Evolutionary conservation across 805 yeast species (phyloP).

Genomic region (Jamesozyma lodderae): DNA sequence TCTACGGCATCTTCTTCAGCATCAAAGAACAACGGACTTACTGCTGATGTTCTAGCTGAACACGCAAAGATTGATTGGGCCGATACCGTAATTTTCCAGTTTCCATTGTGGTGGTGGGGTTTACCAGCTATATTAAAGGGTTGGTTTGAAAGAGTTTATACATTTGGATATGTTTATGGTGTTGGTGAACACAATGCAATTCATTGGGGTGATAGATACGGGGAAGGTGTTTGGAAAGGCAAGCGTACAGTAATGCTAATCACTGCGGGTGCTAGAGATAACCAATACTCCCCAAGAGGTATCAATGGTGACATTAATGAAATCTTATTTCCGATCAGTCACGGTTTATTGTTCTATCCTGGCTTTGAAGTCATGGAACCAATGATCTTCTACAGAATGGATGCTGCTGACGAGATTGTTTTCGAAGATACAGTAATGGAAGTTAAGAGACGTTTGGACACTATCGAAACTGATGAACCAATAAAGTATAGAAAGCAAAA

Average conservation of each 20-base stretch:
- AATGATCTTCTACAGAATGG: slow-evolving; percentile 8
- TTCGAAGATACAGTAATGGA: slow-evolving; percentile 2
- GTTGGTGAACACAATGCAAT: slow-evolving; percentile 9
- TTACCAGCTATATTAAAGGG: slow-evolving; percentile 29
- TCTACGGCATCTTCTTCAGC: slow-evolving; percentile 18
- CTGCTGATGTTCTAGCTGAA: slow-evolving; percentile 22
- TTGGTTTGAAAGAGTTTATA: slow-evolving; percentile 24
- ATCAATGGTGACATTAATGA: slow-evolving; percentile 20
- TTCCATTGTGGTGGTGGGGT: slow-evolving; percentile 28
- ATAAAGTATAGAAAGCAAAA: slow-evolving; percentile 16
- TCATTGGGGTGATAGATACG: slow-evolving; percentile 13
- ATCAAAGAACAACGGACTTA: slow-evolving; percentile 8
- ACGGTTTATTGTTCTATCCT: slow-evolving; percentile 19
- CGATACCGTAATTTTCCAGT: slow-evolving; percentile 21
- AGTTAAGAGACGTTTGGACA: slow-evolving; percentile 7
- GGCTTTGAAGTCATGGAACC: slow-evolving; percentile 20
- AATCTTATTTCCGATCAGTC: slow-evolving; percentile 21
- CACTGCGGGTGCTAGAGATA: slow-evolving; percentile 14
- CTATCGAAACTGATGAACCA: slow-evolving; percentile 8
- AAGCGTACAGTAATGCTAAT: slow-evolving; percentile 14
- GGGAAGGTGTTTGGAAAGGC: slow-evolving; percentile 21
- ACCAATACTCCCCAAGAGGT: slow-evolving; percentile 13
- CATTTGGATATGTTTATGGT: slow-evolving; percentile 22
- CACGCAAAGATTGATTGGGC: slow-evolving; percentile 27
- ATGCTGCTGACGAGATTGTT: slow-evolving; percentile 1